These are phyloP conservation scores for Pseudopyrenochaeta lycopersici DNA, from an alignment of 2,329 filamentous ascomycete species.

Conservation along the genomic window DNA sequence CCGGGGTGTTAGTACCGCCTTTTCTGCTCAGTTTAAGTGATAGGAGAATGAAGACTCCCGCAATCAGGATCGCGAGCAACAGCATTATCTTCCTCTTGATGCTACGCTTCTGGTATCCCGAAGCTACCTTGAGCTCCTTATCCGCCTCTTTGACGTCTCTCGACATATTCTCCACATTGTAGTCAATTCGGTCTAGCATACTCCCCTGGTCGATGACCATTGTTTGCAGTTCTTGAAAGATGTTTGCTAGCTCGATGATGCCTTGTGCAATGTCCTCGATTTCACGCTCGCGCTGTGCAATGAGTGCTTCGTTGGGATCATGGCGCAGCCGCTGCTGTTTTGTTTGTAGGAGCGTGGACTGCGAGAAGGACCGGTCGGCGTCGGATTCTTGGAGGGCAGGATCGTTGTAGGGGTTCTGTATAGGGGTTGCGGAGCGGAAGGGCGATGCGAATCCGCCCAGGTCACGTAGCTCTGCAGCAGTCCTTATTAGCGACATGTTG, in stretches of 20 bases:
- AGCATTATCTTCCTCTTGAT: constrained; percentile 94
- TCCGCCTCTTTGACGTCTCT: constrained; percentile 91
- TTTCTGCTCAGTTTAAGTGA: constrained; percentile 77
- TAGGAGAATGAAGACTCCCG: constrained; percentile 83
- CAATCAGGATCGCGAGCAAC: constrained; percentile 83
- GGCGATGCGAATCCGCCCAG: constrained; percentile 59
- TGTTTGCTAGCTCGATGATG: constrained; percentile 95
- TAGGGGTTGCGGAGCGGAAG: constrained; percentile 54
- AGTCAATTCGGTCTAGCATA: constrained; percentile 66
- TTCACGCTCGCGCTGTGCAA: constrained; percentile 91
- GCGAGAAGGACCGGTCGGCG: constrained; percentile 89
- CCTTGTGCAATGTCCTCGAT: constrained; percentile 98
- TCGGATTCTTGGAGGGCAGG: constrained; percentile 89
- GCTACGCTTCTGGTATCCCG: constrained; percentile 85
- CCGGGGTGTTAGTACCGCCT: constrained; percentile 32
- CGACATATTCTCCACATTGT: constrained; percentile 97
- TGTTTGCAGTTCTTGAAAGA: constrained; percentile 93
- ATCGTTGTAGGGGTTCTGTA: constrained; percentile 76
- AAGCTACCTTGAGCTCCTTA: constrained; percentile 87
- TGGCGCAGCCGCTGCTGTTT: constrained; percentile 68
- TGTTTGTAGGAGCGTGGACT: constrained; percentile 85
- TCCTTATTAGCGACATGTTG: constrained; percentile 18
- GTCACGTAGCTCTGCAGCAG: constrained; percentile 50
- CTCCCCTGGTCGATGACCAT: constrained; percentile 74
- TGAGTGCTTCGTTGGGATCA: constrained; percentile 76